Evolutionary conservation across 2,329 filamentous ascomycete genomes (phyloP).

Genomic region (Fusarium miscanthi): DNA sequence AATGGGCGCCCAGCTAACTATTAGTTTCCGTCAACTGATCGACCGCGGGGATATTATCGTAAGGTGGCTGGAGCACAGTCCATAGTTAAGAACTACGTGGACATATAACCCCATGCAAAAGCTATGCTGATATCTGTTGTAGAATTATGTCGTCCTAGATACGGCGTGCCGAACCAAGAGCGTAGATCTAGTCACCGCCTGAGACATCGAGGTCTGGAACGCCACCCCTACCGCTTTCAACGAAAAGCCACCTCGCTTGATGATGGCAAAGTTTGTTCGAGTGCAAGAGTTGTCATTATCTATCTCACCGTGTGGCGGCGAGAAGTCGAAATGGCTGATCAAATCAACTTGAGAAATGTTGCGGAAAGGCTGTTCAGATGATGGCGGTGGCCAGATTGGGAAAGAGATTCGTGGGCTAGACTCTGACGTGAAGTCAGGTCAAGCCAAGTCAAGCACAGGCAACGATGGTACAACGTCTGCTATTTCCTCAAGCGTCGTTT

Average conservation of each 20-base stretch:
- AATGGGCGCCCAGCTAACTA: constrained; percentile 5
- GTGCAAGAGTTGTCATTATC: neutral
- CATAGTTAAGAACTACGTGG: neutral
- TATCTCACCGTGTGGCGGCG: no score
- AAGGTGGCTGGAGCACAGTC: neutral
- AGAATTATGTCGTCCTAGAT: constrained; percentile 4
- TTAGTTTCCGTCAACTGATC: neutral
- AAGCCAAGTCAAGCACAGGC: constrained; percentile 14
- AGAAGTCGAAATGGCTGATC: no score
- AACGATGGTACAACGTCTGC: constrained; percentile 2
- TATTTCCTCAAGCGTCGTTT: constrained; percentile 11
- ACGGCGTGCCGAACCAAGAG: neutral
- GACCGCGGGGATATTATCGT: neutral
- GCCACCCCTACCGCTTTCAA: constrained; percentile 16
- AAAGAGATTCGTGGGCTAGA: neutral
- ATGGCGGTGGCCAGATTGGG: neutral
- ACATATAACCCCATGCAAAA: neutral
- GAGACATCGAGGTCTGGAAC: constrained; percentile 13
- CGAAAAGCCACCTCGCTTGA: constrained; percentile 3
- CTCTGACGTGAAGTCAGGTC: neutral
- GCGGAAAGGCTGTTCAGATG: neutral
- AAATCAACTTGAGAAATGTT: neutral
- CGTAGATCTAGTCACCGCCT: constrained; percentile 12
- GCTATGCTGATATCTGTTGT: neutral
- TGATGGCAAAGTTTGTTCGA: neutral